phyloP scores from a whole-genome alignment of 257 asterid genomes.

The Leonotis leonurus region DNA sequence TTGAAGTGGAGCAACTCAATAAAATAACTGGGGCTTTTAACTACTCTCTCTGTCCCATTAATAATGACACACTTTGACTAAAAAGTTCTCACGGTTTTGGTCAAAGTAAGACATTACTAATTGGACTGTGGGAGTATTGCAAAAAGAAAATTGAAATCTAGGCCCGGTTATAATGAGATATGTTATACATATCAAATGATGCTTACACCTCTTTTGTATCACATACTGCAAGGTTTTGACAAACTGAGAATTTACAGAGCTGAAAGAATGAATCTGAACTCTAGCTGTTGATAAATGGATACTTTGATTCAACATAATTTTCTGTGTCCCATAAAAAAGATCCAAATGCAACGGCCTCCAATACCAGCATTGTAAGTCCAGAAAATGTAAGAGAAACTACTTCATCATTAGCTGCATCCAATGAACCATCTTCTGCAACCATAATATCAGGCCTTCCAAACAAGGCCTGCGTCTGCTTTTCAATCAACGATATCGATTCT shows the following conservation, averaged over 20 bases:
- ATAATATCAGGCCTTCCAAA: constrained; percentile 80
- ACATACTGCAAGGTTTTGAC: not conserved
- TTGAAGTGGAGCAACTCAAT: too few species aligned
- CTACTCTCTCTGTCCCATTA: too few species aligned
- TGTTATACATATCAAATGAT: not conserved
- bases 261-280: not conserved
- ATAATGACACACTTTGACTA: too few species aligned
- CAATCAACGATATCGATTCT: constrained; percentile 77
- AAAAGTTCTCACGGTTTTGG: too few species aligned
- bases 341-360: constrained; percentile 91
- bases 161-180: too few species aligned
- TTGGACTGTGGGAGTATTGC: too few species aligned
- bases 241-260: constrained; percentile 12
- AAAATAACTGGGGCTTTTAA: too few species aligned
- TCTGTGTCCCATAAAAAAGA: constrained; percentile 88
- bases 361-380: constrained; percentile 69
- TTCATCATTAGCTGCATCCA: constrained; percentile 61
- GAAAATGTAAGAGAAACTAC: constrained; percentile 53
- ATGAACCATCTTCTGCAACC: constrained; percentile 59
- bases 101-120: too few species aligned
- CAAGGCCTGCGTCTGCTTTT: constrained; percentile 84
- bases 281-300: constrained; percentile 58
- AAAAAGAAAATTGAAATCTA: too few species aligned
- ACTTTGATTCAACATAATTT: constrained; percentile 60
- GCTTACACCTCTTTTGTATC: not conserved